Evolutionary conservation across 495 filamentous ascomycete genomes (phyloP).

Genomic region (Clohesyomyces aquaticus): DNA sequence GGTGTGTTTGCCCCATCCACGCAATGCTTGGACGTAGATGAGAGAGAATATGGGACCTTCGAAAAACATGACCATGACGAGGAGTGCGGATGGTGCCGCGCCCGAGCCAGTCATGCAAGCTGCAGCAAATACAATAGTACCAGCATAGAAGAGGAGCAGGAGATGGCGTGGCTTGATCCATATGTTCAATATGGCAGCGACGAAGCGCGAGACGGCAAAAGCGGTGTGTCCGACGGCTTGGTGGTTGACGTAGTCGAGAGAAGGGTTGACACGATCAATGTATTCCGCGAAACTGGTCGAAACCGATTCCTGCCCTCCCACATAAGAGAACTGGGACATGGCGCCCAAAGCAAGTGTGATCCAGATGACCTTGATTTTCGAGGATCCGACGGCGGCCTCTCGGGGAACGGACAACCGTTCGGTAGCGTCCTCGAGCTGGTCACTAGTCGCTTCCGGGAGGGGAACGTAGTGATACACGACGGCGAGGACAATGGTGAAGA

Average conservation of each 20-base stretch:
- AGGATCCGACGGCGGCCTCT: conserved; percentile 44
- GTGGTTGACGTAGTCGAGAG: conserved; percentile 47
- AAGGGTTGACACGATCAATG: conserved; percentile 47
- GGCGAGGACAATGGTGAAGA: conserved; percentile 67
- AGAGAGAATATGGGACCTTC: conserved; percentile 63
- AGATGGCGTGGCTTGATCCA: conserved; percentile 65
- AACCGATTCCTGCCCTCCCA: conserved; percentile 67
- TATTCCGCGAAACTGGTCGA: conserved; percentile 53
- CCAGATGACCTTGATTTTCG: conserved; percentile 57
- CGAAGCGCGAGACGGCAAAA: conserved; percentile 67
- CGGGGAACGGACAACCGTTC: conserved; percentile 58
- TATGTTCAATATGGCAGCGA: conserved; percentile 59
- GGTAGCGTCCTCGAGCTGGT: conserved; percentile 62
- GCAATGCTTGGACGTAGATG: conserved; percentile 63
- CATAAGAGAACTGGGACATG: conserved; percentile 67
- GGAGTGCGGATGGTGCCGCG: conserved; percentile 53
- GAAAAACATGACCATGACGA: conserved; percentile 63
- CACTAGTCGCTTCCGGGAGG: conserved; percentile 69
- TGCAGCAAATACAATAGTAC: conserved; percentile 58
- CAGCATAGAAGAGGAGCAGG: conserved; percentile 60
- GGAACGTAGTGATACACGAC: conserved; percentile 67
- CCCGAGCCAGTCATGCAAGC: conserved; percentile 60
- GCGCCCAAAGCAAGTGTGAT: conserved; percentile 61
- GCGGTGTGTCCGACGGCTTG: conserved; percentile 61
- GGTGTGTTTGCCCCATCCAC: conserved; percentile 63